Evolutionary conservation across 495 filamentous ascomycete species (phyloP).

Genomic region (Evansstolkia leycettana): DNA sequence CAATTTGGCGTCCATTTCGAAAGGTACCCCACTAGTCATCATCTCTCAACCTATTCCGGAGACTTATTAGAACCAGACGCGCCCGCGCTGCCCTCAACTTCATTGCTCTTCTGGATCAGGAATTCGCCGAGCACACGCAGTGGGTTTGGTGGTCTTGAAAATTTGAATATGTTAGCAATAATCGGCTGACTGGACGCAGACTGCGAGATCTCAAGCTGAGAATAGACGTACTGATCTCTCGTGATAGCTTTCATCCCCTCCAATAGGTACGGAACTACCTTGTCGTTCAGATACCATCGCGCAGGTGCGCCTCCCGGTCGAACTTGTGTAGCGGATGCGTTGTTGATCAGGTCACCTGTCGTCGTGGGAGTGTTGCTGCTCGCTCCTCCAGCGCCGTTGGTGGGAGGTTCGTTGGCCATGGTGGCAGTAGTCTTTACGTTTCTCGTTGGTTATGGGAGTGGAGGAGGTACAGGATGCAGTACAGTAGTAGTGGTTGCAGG

Average conservation of each 20-base stretch:
- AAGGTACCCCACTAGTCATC: neutral
- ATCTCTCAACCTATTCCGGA: constrained; percentile 1
- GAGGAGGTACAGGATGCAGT: neutral
- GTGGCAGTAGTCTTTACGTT: constrained; percentile 1
- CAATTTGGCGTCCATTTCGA: no score
- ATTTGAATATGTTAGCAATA: no score
- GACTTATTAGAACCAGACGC: constrained; percentile 2
- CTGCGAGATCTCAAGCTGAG: no score
- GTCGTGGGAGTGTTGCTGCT: constrained; percentile 21
- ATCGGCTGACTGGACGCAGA: no score
- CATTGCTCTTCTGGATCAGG: constrained; percentile 67
- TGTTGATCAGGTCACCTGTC: constrained; percentile 20
- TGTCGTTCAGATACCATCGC: constrained; percentile 78
- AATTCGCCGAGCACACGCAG: constrained; percentile 78
- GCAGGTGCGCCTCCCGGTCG: constrained; percentile 71
- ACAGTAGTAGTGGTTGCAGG: constrained; percentile 4
- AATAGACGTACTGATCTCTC: constrained; percentile 68
- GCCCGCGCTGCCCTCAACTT: constrained; percentile 42
- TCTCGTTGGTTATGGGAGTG: constrained; percentile 2
- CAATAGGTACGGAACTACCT: constrained; percentile 70
- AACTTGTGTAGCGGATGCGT: constrained; percentile 25
- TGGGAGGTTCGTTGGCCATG: constrained; percentile 11
- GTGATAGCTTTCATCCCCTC: constrained; percentile 89
- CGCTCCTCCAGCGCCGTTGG: constrained; percentile 3
- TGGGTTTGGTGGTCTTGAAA: constrained; percentile 58